Conservation (phyloP, 805 yeast genomes). For the Komagataella ulmi region DNA sequence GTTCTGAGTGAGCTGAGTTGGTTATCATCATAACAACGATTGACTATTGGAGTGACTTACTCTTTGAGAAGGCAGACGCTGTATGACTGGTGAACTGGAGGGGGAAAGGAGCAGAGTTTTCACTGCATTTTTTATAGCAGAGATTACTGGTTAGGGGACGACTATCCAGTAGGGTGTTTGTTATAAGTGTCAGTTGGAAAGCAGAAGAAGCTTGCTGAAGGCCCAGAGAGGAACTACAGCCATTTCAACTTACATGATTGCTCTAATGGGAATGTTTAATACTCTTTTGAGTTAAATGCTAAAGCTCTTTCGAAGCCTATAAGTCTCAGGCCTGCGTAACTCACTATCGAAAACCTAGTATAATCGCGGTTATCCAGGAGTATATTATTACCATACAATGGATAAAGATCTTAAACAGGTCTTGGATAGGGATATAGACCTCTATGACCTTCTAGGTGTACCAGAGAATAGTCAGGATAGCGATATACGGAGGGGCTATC, state of each 20-base stretch:
- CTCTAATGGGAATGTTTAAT: background rate
- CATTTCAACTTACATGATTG: background rate
- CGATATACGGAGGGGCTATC: conserved; percentile 15
- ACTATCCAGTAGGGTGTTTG: background rate
- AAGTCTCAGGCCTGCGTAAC: background rate
- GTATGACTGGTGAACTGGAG: background rate
- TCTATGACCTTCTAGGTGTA: conserved; percentile 4
- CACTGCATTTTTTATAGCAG: background rate
- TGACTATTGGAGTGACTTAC: conserved; percentile 6
- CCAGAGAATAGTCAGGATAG: background rate
- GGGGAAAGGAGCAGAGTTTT: background rate
- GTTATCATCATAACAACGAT: conserved; percentile 30
- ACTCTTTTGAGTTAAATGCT: too few species aligned
- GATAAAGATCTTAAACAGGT: conserved; percentile 2
- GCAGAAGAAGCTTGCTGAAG: background rate
- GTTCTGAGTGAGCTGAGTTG: conserved; percentile 48
- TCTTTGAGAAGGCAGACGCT: background rate
- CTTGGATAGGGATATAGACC: conserved; percentile 2
- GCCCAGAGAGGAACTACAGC: too few species aligned
- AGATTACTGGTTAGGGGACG: background rate
- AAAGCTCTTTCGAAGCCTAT: background rate
- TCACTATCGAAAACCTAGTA: background rate
- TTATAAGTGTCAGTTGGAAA: background rate
- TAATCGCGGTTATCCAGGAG: background rate
- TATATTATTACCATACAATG: background rate